A percentile compares a stretch with the other conserved stretches of the same genome.
Conservation (phyloP, 345 rosid genomes). For the Aquilaria yunnanensis region DNA sequence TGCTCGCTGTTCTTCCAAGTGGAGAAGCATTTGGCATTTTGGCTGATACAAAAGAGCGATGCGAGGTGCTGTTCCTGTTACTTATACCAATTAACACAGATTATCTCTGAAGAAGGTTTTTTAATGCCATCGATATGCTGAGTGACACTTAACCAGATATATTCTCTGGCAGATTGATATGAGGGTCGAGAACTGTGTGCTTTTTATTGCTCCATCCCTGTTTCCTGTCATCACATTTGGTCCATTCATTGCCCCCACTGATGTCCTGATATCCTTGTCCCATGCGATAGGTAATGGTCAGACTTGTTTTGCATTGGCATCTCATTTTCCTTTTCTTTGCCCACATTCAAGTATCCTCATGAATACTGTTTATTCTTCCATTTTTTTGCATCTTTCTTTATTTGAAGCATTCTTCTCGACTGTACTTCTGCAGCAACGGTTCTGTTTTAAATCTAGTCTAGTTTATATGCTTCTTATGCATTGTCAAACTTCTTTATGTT, state of each 20-base stretch:
- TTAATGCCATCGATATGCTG: not conserved
- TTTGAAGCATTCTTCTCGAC: too few species aligned
- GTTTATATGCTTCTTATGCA: too few species aligned
- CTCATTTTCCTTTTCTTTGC: not conserved
- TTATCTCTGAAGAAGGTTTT: constrained; percentile 9
- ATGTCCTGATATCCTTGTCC: constrained; percentile 67
- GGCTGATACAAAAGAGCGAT: constrained; percentile 78
- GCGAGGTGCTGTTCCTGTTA: constrained; percentile 55
- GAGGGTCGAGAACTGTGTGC: constrained; percentile 46
- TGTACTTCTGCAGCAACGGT: too few species aligned
- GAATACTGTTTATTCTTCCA: not conserved
- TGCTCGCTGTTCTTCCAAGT: constrained; percentile 70
- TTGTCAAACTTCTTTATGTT: too few species aligned
- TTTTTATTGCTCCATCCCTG: constrained; percentile 43
- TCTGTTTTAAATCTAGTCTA: too few species aligned
- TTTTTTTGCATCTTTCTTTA: not conserved
- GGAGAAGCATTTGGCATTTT: constrained; percentile 88
- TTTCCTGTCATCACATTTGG: constrained; percentile 88
- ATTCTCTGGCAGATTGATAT: constrained; percentile 69
- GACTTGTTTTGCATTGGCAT: constrained; percentile 5
- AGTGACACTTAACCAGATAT: constrained; percentile 7
- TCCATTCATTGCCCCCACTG: constrained; percentile 66
- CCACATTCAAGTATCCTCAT: not conserved
- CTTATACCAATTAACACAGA: not conserved
- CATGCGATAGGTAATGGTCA: constrained; percentile 67